Evolutionary conservation across 2,329 filamentous ascomycete genomes (phyloP).

Genomic region (Pestalotiopsis sp.): DNA sequence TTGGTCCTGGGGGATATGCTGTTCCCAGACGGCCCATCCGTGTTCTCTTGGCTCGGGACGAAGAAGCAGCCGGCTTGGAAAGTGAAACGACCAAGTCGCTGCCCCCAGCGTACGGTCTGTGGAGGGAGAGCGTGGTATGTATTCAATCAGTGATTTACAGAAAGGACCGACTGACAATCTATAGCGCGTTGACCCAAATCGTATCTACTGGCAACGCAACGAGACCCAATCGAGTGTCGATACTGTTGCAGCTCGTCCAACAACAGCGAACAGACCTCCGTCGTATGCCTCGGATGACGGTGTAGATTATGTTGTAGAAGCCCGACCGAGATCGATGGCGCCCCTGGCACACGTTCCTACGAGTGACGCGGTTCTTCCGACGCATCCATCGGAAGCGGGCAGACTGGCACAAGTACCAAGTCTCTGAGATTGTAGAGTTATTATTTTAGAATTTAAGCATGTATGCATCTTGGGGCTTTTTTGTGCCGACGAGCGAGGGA

Average conservation of each 20-base stretch:
- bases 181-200: constrained; percentile 76
- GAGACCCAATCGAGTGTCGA: constrained; percentile 24
- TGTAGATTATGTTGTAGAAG: constrained; percentile 71
- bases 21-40: constrained; percentile 74
- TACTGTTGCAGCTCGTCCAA: constrained; percentile 19
- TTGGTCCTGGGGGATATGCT: constrained; percentile 65
- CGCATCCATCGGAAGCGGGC: constrained; percentile 16
- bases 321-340: constrained; percentile 60
- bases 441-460: neutral
- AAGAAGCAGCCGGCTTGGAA: constrained; percentile 64
- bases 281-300: constrained; percentile 79
- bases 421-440: neutral
- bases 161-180: constrained; percentile 3
- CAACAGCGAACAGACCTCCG: constrained; percentile 59
- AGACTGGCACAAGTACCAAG: neutral
- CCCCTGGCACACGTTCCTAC: constrained; percentile 41
- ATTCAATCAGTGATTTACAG: neutral
- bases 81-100: constrained; percentile 59
- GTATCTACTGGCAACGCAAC: constrained; percentile 79
- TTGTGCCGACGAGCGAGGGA: neutral
- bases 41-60: constrained; percentile 74
- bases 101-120: constrained; percentile 84
- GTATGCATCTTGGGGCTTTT: neutral
- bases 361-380: neutral
- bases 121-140: constrained; percentile 81